Evolutionary conservation across 495 filamentous ascomycete genomes (phyloP).

Genomic region (Aspergillus sclerotioniger): DNA sequence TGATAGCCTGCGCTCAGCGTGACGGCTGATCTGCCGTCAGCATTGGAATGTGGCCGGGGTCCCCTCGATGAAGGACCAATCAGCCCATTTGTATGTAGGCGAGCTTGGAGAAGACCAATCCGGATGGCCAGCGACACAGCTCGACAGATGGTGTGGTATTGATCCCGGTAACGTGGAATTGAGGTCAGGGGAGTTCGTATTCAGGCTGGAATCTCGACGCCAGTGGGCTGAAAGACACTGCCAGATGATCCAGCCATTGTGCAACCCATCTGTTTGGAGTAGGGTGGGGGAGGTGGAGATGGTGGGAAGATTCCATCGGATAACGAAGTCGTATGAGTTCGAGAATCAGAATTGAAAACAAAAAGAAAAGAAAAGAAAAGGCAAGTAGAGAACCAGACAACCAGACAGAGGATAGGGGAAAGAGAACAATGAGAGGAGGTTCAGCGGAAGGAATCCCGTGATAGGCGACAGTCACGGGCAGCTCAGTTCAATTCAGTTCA

Average conservation of each 20-base stretch:
- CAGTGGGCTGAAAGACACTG: not conserved
- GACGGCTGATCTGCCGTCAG: conserved; percentile 6
- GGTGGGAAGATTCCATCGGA: not conserved
- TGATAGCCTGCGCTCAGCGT: not conserved
- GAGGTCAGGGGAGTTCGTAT: conserved; percentile 4
- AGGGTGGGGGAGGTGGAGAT: not conserved
- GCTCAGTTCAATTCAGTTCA: not conserved
- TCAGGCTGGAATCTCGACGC: conserved; percentile 1
- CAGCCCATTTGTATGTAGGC: not conserved
- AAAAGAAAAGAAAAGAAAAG: not conserved
- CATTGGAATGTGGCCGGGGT: not conserved
- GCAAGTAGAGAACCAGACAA: not conserved
- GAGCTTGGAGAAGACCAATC: not conserved
- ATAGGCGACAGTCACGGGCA: not conserved
- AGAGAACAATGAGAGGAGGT: not conserved
- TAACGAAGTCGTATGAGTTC: not conserved
- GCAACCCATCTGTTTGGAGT: conserved; percentile 1
- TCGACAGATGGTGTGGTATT: not conserved
- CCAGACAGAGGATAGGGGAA: not conserved
- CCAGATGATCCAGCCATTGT: conserved; percentile 7
- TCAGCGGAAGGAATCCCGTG: not conserved
- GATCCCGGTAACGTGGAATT: not conserved
- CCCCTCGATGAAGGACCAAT: not conserved
- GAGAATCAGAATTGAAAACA: not conserved
- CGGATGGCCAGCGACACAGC: not conserved